These are phyloP conservation scores for Oryza rufipogon DNA, from an alignment of 176 grass and related monocot genomes.

Conservation along the genomic window DNA sequence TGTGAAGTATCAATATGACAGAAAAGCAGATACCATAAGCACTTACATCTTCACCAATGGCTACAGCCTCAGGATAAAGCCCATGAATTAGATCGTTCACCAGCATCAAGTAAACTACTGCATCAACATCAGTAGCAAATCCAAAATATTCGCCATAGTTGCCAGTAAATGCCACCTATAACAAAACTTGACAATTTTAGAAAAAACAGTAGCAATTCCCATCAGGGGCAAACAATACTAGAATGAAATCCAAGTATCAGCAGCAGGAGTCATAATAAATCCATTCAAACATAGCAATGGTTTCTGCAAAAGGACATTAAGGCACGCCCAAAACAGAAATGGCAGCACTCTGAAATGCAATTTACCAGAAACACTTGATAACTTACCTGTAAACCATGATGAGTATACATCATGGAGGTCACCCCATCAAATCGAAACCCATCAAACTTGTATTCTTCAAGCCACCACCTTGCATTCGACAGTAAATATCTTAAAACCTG, in stretches of 20 bases:
- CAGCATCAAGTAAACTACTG: constrained; percentile 93
- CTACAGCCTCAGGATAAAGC: constrained; percentile 79
- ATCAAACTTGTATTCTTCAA: constrained; percentile 96
- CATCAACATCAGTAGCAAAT: constrained; percentile 92
- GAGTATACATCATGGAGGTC: constrained; percentile 99
- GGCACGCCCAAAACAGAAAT: background rate
- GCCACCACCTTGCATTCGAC: constrained; percentile 98
- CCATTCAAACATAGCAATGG: background rate
- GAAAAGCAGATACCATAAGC: constrained; percentile 6
- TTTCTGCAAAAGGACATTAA: background rate
- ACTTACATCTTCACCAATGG: constrained; percentile 97
- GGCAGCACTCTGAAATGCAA: constrained; percentile 12
- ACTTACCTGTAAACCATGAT: constrained; percentile 89
- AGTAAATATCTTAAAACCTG: constrained; percentile 88
- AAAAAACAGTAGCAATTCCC: background rate
- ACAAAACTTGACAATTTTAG: constrained; percentile 34
- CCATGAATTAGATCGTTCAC: constrained; percentile 94
- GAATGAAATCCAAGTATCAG: background rate
- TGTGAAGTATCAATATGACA: background rate
- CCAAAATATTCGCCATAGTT: constrained; percentile 98
- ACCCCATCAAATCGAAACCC: constrained; percentile 97
- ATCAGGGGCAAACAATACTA: constrained; percentile 3
- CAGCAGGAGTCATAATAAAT: constrained; percentile 15
- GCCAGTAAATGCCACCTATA: constrained; percentile 82
- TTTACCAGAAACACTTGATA: constrained; percentile 28